phyloP scores from a whole-genome alignment of 2,329 filamentous ascomycete species.

The Xylariomycetidae sp. region DNA sequence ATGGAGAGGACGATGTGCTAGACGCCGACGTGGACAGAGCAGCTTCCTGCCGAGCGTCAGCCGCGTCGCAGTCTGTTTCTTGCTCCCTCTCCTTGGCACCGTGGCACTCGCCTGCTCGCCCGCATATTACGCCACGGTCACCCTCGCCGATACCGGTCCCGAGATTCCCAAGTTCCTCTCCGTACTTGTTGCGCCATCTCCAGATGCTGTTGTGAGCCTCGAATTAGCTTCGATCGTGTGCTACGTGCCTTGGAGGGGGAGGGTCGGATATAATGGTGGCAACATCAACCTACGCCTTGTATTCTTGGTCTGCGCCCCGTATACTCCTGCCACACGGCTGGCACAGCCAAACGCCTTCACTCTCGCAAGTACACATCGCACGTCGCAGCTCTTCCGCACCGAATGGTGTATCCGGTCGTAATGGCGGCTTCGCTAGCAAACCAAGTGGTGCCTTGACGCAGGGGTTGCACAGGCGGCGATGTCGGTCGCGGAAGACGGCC shows the following conservation, averaged over 20 bases:
- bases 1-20: slow-evolving; percentile 10
- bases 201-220: slow-evolving; percentile 52
- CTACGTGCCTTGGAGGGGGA: not conserved
- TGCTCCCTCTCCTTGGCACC: slow-evolving; percentile 71
- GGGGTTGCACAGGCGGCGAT: slow-evolving; percentile 72
- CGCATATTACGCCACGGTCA: slow-evolving; percentile 82
- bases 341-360: slow-evolving; percentile 72
- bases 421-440: slow-evolving; percentile 39
- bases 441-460: slow-evolving; percentile 69
- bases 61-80: slow-evolving; percentile 80
- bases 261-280: not conserved
- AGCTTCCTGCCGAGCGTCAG: slow-evolving; percentile 60
- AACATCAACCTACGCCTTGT: slow-evolving; percentile 42
- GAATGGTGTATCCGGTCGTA: slow-evolving; percentile 41
- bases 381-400: slow-evolving; percentile 50
- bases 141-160: slow-evolving; percentile 86
- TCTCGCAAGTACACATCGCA: slow-evolving; percentile 46
- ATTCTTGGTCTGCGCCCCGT: slow-evolving; percentile 51
- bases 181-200: slow-evolving; percentile 85
- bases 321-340: slow-evolving; percentile 73
- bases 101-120: slow-evolving; percentile 70
- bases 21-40: slow-evolving; percentile 12
- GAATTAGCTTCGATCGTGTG: slow-evolving; percentile 5
- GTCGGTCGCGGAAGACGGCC: slow-evolving; percentile 62
- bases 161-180: slow-evolving; percentile 70